Conservation (phyloP, 306 rosid genomes). For the Castanea mollissima region DNA sequence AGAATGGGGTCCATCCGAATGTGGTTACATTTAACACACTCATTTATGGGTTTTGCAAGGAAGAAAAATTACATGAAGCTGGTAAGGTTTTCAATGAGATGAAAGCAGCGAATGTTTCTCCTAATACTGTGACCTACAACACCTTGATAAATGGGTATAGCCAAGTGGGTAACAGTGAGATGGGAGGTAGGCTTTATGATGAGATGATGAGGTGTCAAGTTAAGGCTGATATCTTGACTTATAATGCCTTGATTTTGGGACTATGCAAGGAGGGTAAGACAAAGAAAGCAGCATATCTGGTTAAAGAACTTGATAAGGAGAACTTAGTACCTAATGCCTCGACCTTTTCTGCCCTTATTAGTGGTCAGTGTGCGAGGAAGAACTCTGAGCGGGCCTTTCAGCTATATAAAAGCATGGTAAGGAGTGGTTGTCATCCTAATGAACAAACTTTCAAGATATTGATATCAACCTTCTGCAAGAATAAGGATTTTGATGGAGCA, state of each 20-base stretch:
- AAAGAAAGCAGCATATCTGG: constrained; percentile 71
- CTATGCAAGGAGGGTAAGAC: constrained; percentile 82
- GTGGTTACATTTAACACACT: constrained; percentile 71
- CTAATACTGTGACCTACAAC: constrained; percentile 68
- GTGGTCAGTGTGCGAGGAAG: constrained; percentile 59
- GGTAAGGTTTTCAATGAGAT: constrained; percentile 60
- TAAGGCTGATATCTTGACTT: constrained; percentile 70
- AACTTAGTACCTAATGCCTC: constrained; percentile 67
- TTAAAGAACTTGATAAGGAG: constrained; percentile 62
- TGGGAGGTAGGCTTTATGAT: constrained; percentile 60
- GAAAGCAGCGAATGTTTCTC: constrained; percentile 57
- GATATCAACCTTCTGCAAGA: constrained; percentile 52
- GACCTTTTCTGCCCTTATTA: constrained; percentile 76
- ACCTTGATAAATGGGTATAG: constrained; percentile 70
- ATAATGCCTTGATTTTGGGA: constrained; percentile 79
- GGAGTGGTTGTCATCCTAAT: constrained; percentile 57
- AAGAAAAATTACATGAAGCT: constrained; percentile 68
- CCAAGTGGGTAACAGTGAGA: constrained; percentile 53
- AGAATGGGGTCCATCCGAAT: constrained; percentile 51
- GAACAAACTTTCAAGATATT: constrained; percentile 49
- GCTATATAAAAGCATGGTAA: constrained; percentile 70
- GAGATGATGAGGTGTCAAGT: constrained; percentile 65
- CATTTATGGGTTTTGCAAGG: constrained; percentile 69
- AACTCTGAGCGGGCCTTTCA: constrained; percentile 70
- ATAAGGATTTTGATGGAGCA: constrained; percentile 77